phyloP scores from a whole-genome alignment of 371 early-diverging fungal species.

The Mucor saturninus region DNA sequence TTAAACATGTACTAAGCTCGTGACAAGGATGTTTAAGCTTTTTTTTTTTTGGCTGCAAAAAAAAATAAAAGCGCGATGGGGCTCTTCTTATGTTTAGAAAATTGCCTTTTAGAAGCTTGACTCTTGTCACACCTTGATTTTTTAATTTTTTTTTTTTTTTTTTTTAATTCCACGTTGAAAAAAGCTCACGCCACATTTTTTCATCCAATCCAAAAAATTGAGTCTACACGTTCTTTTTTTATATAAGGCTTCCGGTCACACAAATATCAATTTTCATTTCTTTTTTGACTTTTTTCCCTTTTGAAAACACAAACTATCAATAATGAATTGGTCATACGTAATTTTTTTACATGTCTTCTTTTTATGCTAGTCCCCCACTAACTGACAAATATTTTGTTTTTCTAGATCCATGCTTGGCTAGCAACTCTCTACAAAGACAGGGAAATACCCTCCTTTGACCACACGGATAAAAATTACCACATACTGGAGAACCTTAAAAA shows the following conservation, averaged over 20 bases:
- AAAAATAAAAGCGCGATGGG: constrained; percentile 1
- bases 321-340: constrained; percentile 3
- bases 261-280: background rate
- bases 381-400: background rate
- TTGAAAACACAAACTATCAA: background rate
- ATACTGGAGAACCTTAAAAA: constrained; percentile 9
- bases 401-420: constrained; percentile 18
- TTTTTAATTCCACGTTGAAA: constrained; percentile 22
- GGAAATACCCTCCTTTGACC: constrained; percentile 15
- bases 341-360: too few species aligned
- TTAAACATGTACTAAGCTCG: background rate
- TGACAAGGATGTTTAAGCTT: background rate
- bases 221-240: constrained; percentile 13
- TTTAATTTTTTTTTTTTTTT: background rate
- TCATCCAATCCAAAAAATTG: constrained; percentile 22
- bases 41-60: background rate
- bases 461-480: constrained; percentile 15
- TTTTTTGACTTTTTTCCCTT: background rate
- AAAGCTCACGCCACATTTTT: constrained; percentile 41
- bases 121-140: background rate
- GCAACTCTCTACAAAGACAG: constrained; percentile 4
- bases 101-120: constrained; percentile 7
- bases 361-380: too few species aligned
- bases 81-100: background rate
- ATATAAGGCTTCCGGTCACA: background rate